phyloP scores from a whole-genome alignment of 192 early-diverging fungal genomes.

The Linnemannia hyalina region DNA sequence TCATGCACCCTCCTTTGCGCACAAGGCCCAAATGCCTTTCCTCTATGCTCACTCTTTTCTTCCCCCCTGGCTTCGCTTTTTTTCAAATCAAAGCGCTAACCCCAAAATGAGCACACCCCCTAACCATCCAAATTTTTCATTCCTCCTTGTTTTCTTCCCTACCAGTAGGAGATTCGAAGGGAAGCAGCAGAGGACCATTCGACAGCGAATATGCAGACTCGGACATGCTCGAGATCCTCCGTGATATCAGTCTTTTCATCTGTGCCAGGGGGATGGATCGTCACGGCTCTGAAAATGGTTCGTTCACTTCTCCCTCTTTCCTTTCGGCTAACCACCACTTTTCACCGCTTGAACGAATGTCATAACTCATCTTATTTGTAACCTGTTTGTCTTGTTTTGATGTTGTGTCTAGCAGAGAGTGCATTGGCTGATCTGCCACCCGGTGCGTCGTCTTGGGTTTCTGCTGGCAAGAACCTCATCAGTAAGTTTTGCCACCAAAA shows the following conservation, averaged over 20 bases:
- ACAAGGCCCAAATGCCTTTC: too few relatives aligned
- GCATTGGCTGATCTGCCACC: slow-evolving; percentile 44
- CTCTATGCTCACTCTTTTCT: too few relatives aligned
- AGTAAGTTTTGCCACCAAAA: slow-evolving; percentile 24
- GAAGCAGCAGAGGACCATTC: slow-evolving; percentile 17
- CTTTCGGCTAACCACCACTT: background rate
- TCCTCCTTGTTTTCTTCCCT: background rate
- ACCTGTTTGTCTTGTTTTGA: background rate
- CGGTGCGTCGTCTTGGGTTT: slow-evolving; percentile 50
- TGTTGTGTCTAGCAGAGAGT: slow-evolving; percentile 18
- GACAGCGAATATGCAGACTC: slow-evolving; percentile 50
- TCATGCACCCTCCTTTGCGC: too few relatives aligned
- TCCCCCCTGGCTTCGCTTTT: too few relatives aligned
- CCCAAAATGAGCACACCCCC: background rate
- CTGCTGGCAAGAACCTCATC: slow-evolving; percentile 55
- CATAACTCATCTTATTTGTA: background rate
- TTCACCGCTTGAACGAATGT: background rate
- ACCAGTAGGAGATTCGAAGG: slow-evolving; percentile 13
- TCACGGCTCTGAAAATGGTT: slow-evolving; percentile 38
- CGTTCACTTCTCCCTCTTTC: background rate
- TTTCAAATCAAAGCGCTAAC: too few relatives aligned
- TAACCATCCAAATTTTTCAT: background rate
- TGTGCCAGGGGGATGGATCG: slow-evolving; percentile 51
- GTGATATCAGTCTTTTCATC: slow-evolving; percentile 54
- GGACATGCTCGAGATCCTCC: slow-evolving; percentile 53